Percentiles rank a stretch among this genome's conserved stretches.
phyloP scores from a whole-genome alignment of 768 basidiomycete species.

The Termitomyces sp. region DNA sequence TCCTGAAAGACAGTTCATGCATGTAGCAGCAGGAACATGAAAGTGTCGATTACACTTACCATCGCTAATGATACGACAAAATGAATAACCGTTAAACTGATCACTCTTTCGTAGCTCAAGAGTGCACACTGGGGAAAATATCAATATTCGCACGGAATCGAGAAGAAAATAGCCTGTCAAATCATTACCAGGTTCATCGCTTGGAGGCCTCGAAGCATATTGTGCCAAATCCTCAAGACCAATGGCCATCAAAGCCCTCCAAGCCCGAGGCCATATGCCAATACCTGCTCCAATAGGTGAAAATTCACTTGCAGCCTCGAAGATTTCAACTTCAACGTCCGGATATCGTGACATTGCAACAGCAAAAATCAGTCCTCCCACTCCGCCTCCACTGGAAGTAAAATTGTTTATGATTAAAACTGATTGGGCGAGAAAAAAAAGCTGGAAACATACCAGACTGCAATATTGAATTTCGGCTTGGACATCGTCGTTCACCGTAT shows the following conservation, averaged over 20 bases:
- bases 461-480: constrained; percentile 6
- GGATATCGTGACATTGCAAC: constrained; percentile 10
- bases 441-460: constrained; percentile 4
- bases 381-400: constrained; percentile 12
- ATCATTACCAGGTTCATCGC: constrained; percentile 16
- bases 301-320: constrained; percentile 12
- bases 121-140: constrained; percentile 12
- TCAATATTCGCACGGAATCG: not conserved
- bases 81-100: constrained; percentile 19
- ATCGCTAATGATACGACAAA: constrained; percentile 21
- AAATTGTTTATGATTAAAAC: no score
- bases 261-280: constrained; percentile 24
- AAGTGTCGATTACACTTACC: constrained; percentile 12
- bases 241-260: constrained; percentile 32
- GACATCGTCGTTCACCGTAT: not conserved
- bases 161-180: not conserved
- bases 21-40: not conserved
- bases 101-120: constrained; percentile 29
- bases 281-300: constrained; percentile 16
- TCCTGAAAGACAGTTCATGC: constrained; percentile 4
- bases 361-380: constrained; percentile 15
- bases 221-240: constrained; percentile 27
- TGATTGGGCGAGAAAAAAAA: not conserved
- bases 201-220: constrained; percentile 11
- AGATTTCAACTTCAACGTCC: constrained; percentile 12